These are phyloP conservation scores for Galerina marginata DNA, from an alignment of 768 basidiomycete genomes.

Conservation along the genomic window DNA sequence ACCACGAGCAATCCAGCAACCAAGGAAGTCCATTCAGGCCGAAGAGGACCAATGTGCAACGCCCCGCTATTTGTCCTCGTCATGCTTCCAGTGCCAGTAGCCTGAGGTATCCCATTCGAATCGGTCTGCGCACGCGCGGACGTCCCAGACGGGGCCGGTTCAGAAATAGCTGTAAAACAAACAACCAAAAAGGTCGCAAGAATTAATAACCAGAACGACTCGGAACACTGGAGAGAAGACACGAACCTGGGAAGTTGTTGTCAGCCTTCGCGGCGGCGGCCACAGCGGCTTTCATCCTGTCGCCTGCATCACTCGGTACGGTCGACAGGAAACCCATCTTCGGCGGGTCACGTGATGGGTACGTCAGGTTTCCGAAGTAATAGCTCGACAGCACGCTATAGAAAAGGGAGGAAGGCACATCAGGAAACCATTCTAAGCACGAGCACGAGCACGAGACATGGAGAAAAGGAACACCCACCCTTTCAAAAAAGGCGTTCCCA, in stretches of 20 bases:
- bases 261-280: constrained; percentile 32
- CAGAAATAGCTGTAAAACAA: constrained; percentile 43
- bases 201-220: constrained; percentile 1
- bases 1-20: not conserved
- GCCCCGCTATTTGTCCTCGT: not conserved
- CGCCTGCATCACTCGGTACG: constrained; percentile 59
- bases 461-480: constrained; percentile 47
- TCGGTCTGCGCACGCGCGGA: constrained; percentile 26
- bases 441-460: not conserved
- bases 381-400: constrained; percentile 67
- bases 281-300: constrained; percentile 35
- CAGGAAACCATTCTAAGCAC: constrained; percentile 2
- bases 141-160: constrained; percentile 46
- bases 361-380: constrained; percentile 73
- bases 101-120: constrained; percentile 28
- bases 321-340: constrained; percentile 77
- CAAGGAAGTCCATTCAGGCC: not conserved
- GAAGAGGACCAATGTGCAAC: not conserved
- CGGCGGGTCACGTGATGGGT: constrained; percentile 71
- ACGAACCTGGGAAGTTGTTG: constrained; percentile 42
- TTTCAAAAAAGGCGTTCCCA: constrained; percentile 79
- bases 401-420: not conserved
- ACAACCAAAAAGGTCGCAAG: not conserved
- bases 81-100: constrained; percentile 13
- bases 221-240: not conserved